Base-by-base conservation (phyloP, 805 yeast genomes). In the Kodamaea kaohsiungensis region DNA sequence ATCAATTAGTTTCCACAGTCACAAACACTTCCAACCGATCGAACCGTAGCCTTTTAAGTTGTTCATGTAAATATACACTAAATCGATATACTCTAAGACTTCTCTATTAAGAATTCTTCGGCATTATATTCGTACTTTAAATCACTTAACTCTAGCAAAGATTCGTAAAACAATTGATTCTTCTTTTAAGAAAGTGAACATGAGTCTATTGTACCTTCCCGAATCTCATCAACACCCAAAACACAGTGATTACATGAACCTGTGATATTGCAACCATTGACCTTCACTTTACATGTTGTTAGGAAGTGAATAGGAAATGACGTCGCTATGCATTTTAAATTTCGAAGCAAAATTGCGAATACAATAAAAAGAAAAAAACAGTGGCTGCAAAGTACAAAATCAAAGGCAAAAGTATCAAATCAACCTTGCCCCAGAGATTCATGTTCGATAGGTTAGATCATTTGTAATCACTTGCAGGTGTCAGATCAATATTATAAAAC, bases 361-460 rank as follows among this genome's bases (percentile, higher is more conserved):
- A 8, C 52, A 4, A 6, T 22, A 22, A 22, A 25, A 12, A 40
- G 33, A 19, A 13, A 17, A 27, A 43, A 42, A 49, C 53, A 50
- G 53, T 51, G 53, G 53, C 53, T 51, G 53, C 53, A 45, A 51
- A 43, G 19, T 17, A 40, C 45, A 40, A 40, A 40, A 40, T 40
- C 45, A 40, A 17, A 17, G 45, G 8, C 16, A 17, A 15, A 22
- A 22, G 25, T 22, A 22, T 22, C 25, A 22, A 22, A 22, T 22
- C 25, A 22, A 9, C 45, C 19, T 17, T 40, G 22, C 42, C 33
- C 27, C 49, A 33, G 43, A 37, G 35, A 30, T 30, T 12, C 35
- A 16, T n/a, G 25, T 16, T 17, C 25, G 25, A 17, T 40, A 16
- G 37, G 9, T 19, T 18, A 15, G 48, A 45, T 22, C 17, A 45